A percentile compares a stretch with the other conserved stretches of the same genome.
Evolutionary conservation across 2,329 filamentous ascomycete species (phyloP).

Genomic region (Botrytis deweyae): DNA sequence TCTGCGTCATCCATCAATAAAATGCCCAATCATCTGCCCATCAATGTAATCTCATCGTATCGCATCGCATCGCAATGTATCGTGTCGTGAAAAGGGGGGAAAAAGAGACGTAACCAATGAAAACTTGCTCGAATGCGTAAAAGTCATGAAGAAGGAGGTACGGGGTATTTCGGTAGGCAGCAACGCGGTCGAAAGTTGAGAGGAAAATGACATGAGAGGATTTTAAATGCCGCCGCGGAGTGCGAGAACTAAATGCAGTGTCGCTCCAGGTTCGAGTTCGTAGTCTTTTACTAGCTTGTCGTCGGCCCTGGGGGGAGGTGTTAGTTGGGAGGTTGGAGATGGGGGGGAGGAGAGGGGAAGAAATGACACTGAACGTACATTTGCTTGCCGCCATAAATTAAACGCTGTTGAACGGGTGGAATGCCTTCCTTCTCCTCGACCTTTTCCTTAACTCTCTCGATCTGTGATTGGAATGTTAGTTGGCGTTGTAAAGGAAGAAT

Average conservation of each 20-base stretch:
- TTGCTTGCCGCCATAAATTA: conserved; percentile 97
- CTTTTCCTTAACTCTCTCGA: conserved; percentile 95
- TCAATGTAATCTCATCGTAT: neutral
- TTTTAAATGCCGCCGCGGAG: conserved; percentile 68
- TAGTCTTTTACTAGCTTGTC: conserved; percentile 93
- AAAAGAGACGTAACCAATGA: conserved; percentile 11
- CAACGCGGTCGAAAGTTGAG: neutral
- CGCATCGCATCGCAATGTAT: neutral
- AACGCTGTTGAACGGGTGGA: conserved; percentile 89
- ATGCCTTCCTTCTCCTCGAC: conserved; percentile 99
- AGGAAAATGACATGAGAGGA: neutral
- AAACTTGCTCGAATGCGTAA: conserved; percentile 13
- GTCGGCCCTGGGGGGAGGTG: conserved; percentile 67
- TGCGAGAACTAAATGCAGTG: conserved; percentile 91
- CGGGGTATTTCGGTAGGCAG: conserved; percentile 10
- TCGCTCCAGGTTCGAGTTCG: conserved; percentile 85
- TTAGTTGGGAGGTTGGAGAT: neutral
- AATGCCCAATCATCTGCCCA: conserved; percentile 7
- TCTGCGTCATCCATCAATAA: conserved; percentile 9
- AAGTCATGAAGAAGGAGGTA: conserved; percentile 7
- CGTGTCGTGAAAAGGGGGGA: neutral
- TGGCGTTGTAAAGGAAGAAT: neutral
- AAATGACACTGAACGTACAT: conserved; percentile 64
- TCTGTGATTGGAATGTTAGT: conserved; percentile 50
- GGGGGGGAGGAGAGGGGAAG: neutral